Percentiles rank a stretch among this genome's conserved stretches.
Conservation (phyloP, 441 rosid genomes). For the Populus hybrid region DNA sequence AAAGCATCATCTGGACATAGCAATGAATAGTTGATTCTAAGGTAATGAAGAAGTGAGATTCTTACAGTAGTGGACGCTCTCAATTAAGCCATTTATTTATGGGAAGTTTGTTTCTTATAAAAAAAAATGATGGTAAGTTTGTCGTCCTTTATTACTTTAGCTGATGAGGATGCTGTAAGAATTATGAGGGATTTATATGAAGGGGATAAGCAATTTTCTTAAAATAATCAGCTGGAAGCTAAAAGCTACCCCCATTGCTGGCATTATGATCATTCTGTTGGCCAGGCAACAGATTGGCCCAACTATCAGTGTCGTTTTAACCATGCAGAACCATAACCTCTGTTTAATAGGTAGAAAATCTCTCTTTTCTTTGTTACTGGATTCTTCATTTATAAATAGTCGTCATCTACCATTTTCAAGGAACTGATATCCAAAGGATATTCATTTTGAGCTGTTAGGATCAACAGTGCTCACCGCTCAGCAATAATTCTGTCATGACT, state of each 20-base stretch:
- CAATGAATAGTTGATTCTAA: neutral
- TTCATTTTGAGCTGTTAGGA: neutral
- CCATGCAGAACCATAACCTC: no score
- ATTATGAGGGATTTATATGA: neutral
- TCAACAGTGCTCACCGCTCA: neutral
- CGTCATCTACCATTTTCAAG: neutral
- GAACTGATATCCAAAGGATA: neutral
- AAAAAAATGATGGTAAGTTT: neutral
- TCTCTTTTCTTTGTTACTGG: neutral
- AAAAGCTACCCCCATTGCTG: no score
- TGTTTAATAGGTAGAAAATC: neutral
- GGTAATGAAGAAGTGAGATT: neutral
- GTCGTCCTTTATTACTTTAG: neutral
- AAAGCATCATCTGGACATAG: neutral
- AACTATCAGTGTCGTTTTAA: no score
- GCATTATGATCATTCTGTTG: no score
- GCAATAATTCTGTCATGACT: neutral
- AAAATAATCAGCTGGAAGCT: no score
- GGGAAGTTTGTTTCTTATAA: neutral
- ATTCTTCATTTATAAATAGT: neutral
- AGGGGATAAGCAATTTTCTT: no score
- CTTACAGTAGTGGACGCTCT: neutral
- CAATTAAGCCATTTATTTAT: neutral
- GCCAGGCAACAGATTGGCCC: no score
- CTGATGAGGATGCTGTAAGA: neutral